A percentile compares a stretch with the other conserved stretches of the same genome.
Conservation (phyloP, 768 basidiomycete species). For the Crassisporium funariophilum region DNA sequence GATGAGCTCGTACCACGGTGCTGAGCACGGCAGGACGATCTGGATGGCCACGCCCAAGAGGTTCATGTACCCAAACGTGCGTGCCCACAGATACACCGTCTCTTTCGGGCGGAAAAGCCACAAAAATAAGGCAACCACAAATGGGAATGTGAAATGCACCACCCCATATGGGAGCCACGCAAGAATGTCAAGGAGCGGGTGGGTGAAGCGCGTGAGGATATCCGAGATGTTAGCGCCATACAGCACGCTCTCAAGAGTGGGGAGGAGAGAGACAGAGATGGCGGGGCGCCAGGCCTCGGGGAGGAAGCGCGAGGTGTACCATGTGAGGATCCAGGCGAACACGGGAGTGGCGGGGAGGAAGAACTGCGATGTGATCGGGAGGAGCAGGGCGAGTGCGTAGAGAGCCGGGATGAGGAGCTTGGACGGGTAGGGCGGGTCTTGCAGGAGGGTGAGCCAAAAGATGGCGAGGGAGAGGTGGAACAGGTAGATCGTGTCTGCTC, state of each 20-base stretch:
- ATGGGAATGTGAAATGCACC: constrained; percentile 84
- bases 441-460: constrained; percentile 78
- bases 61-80: constrained; percentile 93
- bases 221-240: constrained; percentile 99
- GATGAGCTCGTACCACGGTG: constrained; percentile 98
- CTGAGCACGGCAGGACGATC: constrained; percentile 87
- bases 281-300: constrained; percentile 73
- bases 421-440: constrained; percentile 63
- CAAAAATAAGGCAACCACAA: constrained; percentile 80
- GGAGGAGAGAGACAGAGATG: constrained; percentile 90
- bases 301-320: constrained; percentile 86
- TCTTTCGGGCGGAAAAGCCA: constrained; percentile 90
- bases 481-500: constrained; percentile 62
- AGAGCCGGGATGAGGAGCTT: constrained; percentile 79
- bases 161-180: constrained; percentile 99
- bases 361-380: constrained; percentile 90
- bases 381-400: constrained; percentile 66
- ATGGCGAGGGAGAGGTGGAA: constrained; percentile 61
- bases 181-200: constrained; percentile 87
- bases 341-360: constrained; percentile 87
- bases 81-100: constrained; percentile 80
- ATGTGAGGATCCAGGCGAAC: constrained; percentile 83
- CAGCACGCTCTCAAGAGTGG: constrained; percentile 91
- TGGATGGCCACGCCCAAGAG: constrained; percentile 85
- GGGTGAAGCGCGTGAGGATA: constrained; percentile 92